A percentile compares a stretch with the other conserved stretches of the same genome.
Conservation (phyloP, 2,329 filamentous ascomycete genomes). For the Calonectria henricotiae region DNA sequence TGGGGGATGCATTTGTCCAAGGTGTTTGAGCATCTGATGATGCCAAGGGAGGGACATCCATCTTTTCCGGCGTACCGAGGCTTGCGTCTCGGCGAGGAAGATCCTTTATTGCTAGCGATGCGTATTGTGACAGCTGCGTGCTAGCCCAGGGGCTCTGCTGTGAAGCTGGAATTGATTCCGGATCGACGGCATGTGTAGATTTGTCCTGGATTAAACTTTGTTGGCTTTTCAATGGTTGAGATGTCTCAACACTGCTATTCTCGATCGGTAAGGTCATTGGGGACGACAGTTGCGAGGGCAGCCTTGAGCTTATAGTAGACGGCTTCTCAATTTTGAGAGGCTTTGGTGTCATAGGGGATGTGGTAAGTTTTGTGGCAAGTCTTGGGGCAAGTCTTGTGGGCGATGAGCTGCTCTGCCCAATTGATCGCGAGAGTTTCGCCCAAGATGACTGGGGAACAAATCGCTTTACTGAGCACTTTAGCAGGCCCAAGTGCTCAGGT, state of each 20-base stretch:
- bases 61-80: slow-evolving; percentile 19
- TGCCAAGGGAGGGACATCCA: slow-evolving; percentile 2
- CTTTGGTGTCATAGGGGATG: not conserved
- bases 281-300: not conserved
- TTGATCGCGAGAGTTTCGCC: slow-evolving; percentile 44
- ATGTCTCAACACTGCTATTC: not conserved
- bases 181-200: not conserved
- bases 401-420: slow-evolving; percentile 28
- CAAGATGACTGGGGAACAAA: slow-evolving; percentile 50
- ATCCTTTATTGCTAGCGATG: slow-evolving; percentile 31
- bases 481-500: slow-evolving; percentile 31
- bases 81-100: not conserved
- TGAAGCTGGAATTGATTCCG: slow-evolving; percentile 39
- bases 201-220: not conserved
- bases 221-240: slow-evolving; percentile 4
- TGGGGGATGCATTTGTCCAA: slow-evolving; percentile 39
- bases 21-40: slow-evolving; percentile 45
- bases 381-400: not conserved
- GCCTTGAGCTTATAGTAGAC: not conserved
- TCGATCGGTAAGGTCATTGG: not conserved
- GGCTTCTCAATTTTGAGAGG: too few relatives aligned
- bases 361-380: not conserved
- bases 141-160: slow-evolving; percentile 52
- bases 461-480: slow-evolving; percentile 48
- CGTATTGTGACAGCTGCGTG: slow-evolving; percentile 46